Evolutionary conservation across 148 eudicot species (phyloP).

Genomic region (Fagopyrum tataricum): DNA sequence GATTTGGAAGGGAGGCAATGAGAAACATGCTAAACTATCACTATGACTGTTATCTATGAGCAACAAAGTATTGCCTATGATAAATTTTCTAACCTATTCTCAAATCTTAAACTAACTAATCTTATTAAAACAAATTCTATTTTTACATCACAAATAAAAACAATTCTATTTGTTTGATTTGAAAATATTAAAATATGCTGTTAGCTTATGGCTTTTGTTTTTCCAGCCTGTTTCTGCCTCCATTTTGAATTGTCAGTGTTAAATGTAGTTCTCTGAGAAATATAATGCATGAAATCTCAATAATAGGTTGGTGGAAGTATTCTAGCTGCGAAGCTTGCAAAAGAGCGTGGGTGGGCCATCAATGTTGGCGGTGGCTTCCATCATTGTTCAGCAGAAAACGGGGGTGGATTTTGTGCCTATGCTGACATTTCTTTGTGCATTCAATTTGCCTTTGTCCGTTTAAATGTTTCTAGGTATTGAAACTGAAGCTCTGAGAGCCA

Average conservation of each 20-base stretch:
- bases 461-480: conserved; percentile 62
- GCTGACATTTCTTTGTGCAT: conserved; percentile 88
- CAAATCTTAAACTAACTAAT: not conserved
- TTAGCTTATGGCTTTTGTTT: not conserved
- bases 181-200: not conserved
- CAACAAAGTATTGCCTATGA: too few relatives aligned
- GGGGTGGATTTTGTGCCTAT: conserved; percentile 94
- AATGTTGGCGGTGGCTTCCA: conserved; percentile 98
- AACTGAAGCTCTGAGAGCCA: not conserved
- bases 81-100: not conserved
- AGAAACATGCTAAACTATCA: too few relatives aligned
- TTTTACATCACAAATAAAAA: too few relatives aligned
- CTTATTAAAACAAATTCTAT: too few relatives aligned
- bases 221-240: not conserved
- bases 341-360: conserved; percentile 92
- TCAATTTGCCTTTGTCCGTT: conserved; percentile 58
- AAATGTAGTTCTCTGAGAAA: not conserved
- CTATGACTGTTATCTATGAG: too few relatives aligned
- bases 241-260: not conserved
- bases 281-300: not conserved
- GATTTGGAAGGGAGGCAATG: too few relatives aligned
- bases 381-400: conserved; percentile 77
- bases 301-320: conserved; percentile 82
- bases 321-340: conserved; percentile 87
- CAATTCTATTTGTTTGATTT: not conserved